Evolutionary conservation across 176 grass and related monocot genomes (phyloP).

Genomic region (Pontederia crassipes): DNA sequence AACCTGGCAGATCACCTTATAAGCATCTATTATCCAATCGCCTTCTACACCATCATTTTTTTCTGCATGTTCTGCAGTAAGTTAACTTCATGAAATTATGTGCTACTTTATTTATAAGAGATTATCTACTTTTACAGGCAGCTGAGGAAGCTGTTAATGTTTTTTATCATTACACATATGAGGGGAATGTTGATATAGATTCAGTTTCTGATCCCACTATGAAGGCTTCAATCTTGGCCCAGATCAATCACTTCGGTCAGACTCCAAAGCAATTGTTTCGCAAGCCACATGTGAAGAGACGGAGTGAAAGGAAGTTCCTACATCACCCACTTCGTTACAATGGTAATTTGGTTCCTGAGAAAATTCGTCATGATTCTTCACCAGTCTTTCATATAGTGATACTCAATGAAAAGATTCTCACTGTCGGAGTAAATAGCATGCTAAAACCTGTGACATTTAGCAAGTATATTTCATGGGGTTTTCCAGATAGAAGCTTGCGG

Average conservation of each 20-base stretch:
- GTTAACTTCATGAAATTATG: not conserved
- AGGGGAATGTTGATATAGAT: constrained; percentile 98
- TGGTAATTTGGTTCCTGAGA: constrained; percentile 57
- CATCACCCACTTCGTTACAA: constrained; percentile 78
- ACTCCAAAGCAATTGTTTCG: constrained; percentile 92
- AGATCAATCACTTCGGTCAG: constrained; percentile 99
- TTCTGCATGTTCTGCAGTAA: no score
- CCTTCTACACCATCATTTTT: no score
- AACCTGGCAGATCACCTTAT: no score
- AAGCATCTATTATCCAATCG: no score
- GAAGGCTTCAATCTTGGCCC: constrained; percentile 98
- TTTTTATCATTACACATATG: constrained; percentile 99
- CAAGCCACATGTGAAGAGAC: constrained; percentile 72
- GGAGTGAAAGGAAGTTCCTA: constrained; percentile 64
- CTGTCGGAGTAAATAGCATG: constrained; percentile 51
- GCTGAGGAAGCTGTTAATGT: constrained; percentile 97
- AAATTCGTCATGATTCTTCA: constrained; percentile 61
- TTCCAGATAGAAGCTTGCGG: constrained; percentile 88
- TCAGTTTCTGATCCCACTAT: constrained; percentile 91
- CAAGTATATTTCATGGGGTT: constrained; percentile 92
- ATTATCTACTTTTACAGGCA: constrained; percentile 36
- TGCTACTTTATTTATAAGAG: not conserved
- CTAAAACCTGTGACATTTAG: constrained; percentile 73
- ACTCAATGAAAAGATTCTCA: constrained; percentile 75
- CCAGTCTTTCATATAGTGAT: constrained; percentile 78